Base-by-base conservation (phyloP, 176 grass and related monocot species). In the Zoysia japonica region DNA sequence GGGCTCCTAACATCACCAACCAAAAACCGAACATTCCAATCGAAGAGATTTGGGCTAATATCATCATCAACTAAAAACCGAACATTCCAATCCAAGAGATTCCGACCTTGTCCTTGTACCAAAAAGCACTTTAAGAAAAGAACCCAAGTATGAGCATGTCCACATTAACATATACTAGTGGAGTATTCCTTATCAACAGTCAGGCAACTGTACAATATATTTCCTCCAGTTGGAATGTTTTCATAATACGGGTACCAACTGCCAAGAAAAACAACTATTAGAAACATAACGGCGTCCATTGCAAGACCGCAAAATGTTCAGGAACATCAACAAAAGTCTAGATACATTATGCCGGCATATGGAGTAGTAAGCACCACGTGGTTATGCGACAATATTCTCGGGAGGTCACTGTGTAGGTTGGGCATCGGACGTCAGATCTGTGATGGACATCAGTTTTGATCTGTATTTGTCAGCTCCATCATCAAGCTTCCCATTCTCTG, bases 381-480 rank as follows among this genome's bases (percentile, higher is more conserved):
- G 38, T 72, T 72, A 83, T 59, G 77, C 47, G n/a, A 28, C 11
- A 17, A 70, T 3, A 65, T 88, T 84, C 65, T 85, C 75, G 47
- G 69, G 19, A 53, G 85, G 78, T 67, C 86, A 85, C 37, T 69
- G 71, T 11, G 40, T 71, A 10, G 89, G 86, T 68, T 90, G 87
- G 69, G 80, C 81, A 47, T 92, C 87, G 44, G 73, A 77, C 37
- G 81, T 78, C 69, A 72, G 78, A 83, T 90, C 74, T 49, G 95
- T 89, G 66, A 98, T 94, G 10, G 95, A 94, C 41, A 98, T 98
- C 78, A 98, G 87, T 65, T 94, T 91, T 51, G 87, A 90, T 87
- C 92, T 92, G 80, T 85, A 94, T 50, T 93, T 90, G 11, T 85
- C 91, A 44, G 70, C 83, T 41, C 65, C 88, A 54, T 74, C 78